A percentile compares a stretch with the other conserved stretches of the same genome.
Evolutionary conservation across 164 flowering plant genomes (phyloP).

Genomic region (Vitis rupestris): DNA sequence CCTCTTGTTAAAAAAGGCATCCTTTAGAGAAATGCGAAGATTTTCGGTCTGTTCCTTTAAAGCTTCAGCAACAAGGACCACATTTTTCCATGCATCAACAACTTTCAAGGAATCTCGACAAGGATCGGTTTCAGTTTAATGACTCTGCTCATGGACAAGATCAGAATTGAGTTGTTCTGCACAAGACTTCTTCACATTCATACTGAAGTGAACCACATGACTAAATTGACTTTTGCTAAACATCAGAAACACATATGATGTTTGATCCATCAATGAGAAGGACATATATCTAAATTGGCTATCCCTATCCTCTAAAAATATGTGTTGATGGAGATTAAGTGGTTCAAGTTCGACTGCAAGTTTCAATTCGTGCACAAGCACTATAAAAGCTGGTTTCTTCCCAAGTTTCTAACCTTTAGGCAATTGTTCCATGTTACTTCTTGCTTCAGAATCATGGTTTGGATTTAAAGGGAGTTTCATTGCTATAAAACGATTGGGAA

Average conservation of each 20-base stretch:
- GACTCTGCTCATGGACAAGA: conserved; percentile 7
- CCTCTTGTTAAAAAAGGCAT: conserved; percentile 17
- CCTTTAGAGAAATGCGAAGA: conserved; percentile 28
- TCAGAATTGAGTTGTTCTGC: conserved; percentile 16
- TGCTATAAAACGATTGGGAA: too few species aligned
- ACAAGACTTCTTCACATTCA: conserved; percentile 10
- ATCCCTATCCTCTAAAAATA: conserved; percentile 28
- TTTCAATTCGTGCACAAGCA: too few species aligned
- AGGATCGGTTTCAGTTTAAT: conserved; percentile 18
- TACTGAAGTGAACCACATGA: conserved; percentile 18
- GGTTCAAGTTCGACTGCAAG: too few species aligned
- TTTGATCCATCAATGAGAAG: conserved; percentile 75
- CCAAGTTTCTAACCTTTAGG: too few species aligned
- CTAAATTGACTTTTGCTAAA: conserved; percentile 43
- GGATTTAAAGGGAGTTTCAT: too few species aligned
- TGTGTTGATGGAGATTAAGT: conserved; percentile 10
- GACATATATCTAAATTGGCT: conserved; percentile 29
- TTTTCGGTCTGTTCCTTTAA: conserved; percentile 44
- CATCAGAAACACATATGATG: conserved; percentile 51
- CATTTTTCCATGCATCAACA: conserved; percentile 34
- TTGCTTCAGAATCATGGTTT: too few species aligned
- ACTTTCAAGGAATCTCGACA: conserved; percentile 19
- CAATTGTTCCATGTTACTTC: too few species aligned
- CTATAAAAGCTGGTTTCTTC: too few species aligned
- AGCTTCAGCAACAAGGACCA: conserved; percentile 38